Base-by-base conservation (phyloP, 169 alveolate genomes). In the Amoebophrya sp. region DNA sequence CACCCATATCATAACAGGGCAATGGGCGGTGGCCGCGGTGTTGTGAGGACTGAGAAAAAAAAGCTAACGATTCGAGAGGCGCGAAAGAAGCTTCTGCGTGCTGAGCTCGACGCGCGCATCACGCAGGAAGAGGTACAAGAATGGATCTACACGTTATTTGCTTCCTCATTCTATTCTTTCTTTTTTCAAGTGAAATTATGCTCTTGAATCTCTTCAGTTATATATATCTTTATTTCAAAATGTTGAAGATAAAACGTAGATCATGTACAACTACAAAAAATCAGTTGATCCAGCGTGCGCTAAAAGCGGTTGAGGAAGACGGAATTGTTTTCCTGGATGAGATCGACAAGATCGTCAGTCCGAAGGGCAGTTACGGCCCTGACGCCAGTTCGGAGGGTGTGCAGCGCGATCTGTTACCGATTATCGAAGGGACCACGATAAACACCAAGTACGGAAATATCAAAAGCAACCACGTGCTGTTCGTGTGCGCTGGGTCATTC, bases 241-340 rank as follows among this genome's bases (percentile, higher is more conserved):
- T 65, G 83, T 29, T 29, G 29, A 65, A 29, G 29, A 65, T 29
- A 65, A 65, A 65, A 65, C 29, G 29, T 6, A 89, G 0, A 40
- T 89, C 53, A 24, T 90, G 0, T n/a, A n/a, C n/a, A n/a, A n/a
- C 39, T 53, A 6, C 18, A 38, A 65, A 93, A 95, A 96, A 97
- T 24, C 92, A 95, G 65, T 92, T 96, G 23, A 89, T 95, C 26
- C 94, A 95, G 92, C 95, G 94, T 41, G 98, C 98, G 0, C 93
- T 96, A 40, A 95, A 94, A 36, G 55, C 96, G 0, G 96, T 95
- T 39, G 96, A 96, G 91, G 95, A 96, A 78, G 96, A 96, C 89
- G 99, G 99, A 24, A 96, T 97, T 6, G 98, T 97, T 0, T 96
- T 97, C 83, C 96, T 97, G 26, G 99, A 97, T 92, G 99, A 97